These are phyloP conservation scores for Protostelium mycophagum DNA, from an alignment of 78 protist species.

Conservation along the genomic window DNA sequence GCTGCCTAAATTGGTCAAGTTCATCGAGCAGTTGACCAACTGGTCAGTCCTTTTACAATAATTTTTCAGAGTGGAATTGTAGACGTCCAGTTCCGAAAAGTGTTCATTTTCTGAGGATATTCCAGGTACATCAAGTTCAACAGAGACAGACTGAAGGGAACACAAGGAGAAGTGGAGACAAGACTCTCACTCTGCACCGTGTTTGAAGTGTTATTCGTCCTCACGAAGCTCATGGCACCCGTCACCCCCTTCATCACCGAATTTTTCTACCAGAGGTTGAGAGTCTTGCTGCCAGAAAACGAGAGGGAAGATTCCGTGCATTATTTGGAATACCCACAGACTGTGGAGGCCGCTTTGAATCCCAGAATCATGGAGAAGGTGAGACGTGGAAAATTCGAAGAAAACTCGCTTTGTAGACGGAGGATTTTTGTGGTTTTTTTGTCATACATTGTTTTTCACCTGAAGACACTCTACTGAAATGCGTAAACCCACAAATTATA, in stretches of 20 bases:
- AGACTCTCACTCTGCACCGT: slow-evolving; percentile 64
- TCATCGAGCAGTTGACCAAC: slow-evolving; percentile 92
- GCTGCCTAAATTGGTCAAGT: slow-evolving; percentile 87
- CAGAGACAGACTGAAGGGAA: slow-evolving; percentile 61
- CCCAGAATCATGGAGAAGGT: slow-evolving; percentile 40
- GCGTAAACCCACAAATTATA: too few species aligned
- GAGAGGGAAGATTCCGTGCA: slow-evolving; percentile 79
- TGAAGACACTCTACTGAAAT: too few species aligned
- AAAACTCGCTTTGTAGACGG: neutral
- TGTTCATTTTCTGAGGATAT: slow-evolving; percentile 45
- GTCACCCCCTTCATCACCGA: slow-evolving; percentile 99
- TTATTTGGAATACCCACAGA: slow-evolving; percentile 71
- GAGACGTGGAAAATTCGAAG: neutral
- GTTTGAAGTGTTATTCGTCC: slow-evolving; percentile 76
- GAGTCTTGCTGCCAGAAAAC: slow-evolving; percentile 42
- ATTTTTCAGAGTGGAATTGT: too few species aligned
- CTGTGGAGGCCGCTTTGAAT: slow-evolving; percentile 43
- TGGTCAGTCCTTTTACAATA: too few species aligned
- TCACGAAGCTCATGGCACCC: slow-evolving; percentile 92
- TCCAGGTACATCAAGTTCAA: slow-evolving; percentile 16
- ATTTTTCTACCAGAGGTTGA: slow-evolving; percentile 86
- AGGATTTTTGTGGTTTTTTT: too few species aligned
- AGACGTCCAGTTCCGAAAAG: slow-evolving; percentile 88
- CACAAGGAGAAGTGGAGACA: slow-evolving; percentile 54
- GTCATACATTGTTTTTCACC: too few species aligned